A percentile compares a stretch with the other conserved stretches of the same genome.
These are phyloP conservation scores for Tetrapisispora phaffii DNA, from an alignment of 805 yeast genomes.

Conservation along the genomic window DNA sequence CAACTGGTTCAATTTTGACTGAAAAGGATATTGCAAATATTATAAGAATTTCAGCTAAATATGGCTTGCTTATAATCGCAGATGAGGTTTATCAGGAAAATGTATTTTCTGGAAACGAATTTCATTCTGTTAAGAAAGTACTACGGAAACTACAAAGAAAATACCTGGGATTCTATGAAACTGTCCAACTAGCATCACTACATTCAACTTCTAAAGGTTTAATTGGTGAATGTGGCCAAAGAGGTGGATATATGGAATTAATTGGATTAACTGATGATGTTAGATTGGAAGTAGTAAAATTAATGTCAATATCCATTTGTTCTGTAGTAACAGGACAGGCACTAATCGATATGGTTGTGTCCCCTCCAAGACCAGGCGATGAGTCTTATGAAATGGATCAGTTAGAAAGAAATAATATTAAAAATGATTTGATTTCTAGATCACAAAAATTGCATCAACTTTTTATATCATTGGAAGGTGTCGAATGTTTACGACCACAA, in stretches of 20 bases:
- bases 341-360: slow-evolving; percentile 78
- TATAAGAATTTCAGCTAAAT: slow-evolving; percentile 68
- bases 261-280: slow-evolving; percentile 68
- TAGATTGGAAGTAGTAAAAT: slow-evolving; percentile 59
- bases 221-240: slow-evolving; percentile 97
- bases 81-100: slow-evolving; percentile 98
- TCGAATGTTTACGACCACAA: slow-evolving; percentile 76
- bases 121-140: slow-evolving; percentile 74
- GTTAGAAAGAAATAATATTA: slow-evolving; percentile 54
- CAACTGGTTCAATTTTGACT: slow-evolving; percentile 80
- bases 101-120: slow-evolving; percentile 64
- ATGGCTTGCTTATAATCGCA: slow-evolving; percentile 79
- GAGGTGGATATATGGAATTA: slow-evolving; percentile 97
- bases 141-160: slow-evolving; percentile 51
- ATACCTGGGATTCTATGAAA: slow-evolving; percentile 44
- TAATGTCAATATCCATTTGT: slow-evolving; percentile 86
- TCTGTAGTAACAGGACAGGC: slow-evolving; percentile 95
- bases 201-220: slow-evolving; percentile 98
- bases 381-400: slow-evolving; percentile 60
- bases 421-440: slow-evolving; percentile 50
- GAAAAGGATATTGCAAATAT: slow-evolving; percentile 59
- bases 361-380: slow-evolving; percentile 80
- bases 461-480: slow-evolving; percentile 68
- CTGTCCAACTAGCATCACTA: slow-evolving; percentile 81
- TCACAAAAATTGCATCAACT: slow-evolving; percentile 60